Evolutionary conservation across 495 filamentous ascomycete genomes (phyloP), one percentile per base, ranked within the genome.

Genomic region (Pyrenopolyporus hunteri): DNA sequence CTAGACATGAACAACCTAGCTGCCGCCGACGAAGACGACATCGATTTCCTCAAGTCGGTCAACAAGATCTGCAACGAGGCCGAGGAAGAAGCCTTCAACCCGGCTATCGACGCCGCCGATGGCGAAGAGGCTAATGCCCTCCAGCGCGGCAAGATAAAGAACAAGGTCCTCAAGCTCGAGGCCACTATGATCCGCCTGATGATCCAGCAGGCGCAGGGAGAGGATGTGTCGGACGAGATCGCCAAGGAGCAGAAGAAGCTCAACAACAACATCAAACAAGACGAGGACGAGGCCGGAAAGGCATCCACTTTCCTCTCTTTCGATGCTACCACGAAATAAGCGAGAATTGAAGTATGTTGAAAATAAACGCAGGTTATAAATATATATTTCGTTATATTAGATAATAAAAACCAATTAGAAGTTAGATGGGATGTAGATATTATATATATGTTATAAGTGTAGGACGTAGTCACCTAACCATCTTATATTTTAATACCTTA

Each of bases 121-220:
- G 75, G 72, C 7, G 70, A 66, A 13, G 69, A 45, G 6, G 67
- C 72, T 6, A 65, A 64, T 10, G 74, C 76, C 9, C 72, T 78
- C 36, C 75, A 80, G 72, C 78, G 77, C 22, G 79, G 79, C 61
- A 82, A 82, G 70, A 82, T 81, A 50, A 80, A 80, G 75, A 82
- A 82, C 72, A 82, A 82, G 72, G 76, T 82, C 53, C 64, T 82
- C 31, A 82, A 82, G 70, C 68, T 82, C 33, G 68, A 73, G 22
- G 70, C 74, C 19, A 69, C 72, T 25, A 55, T 78, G 1, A 20
- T 76, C 29, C 53, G 49, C 1, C 65, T 79, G n/a, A 56, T 63
- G 64, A 70, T 73, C 35, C 33, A 72, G 47, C 60, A 70, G 19
- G 76, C 76, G 0, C 74, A 77, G 42, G 76, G 76, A 42, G 19